A percentile compares a stretch with the other conserved stretches of the same genome.
These are phyloP conservation scores for Neofusicoccum kwambonambiense DNA, from an alignment of 2,329 filamentous ascomycete genomes.

Conservation along the genomic window DNA sequence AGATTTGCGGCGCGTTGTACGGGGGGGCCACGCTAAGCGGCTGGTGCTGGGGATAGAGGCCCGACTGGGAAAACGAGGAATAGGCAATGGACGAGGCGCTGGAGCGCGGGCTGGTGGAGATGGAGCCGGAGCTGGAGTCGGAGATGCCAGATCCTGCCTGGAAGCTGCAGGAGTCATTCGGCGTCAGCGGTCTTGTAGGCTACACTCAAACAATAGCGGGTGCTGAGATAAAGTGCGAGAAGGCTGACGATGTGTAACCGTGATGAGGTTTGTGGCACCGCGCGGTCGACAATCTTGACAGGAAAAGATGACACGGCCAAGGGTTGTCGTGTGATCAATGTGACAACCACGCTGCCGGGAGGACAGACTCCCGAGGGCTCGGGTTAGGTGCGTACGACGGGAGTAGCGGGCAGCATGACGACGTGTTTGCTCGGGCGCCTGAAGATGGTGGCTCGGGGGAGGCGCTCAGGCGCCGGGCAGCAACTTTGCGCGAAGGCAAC, in stretches of 20 bases:
- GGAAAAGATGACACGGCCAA: constrained; percentile 34
- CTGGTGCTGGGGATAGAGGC: constrained; percentile 34
- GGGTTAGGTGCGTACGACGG: constrained; percentile 37
- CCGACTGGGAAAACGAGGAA: constrained; percentile 35
- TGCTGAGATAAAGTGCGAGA: constrained; percentile 18
- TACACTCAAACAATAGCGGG: constrained; percentile 16
- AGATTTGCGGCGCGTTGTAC: constrained; percentile 38
- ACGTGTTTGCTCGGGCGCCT: constrained; percentile 40
- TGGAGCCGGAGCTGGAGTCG: constrained; percentile 57
- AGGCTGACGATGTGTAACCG: constrained; percentile 36
- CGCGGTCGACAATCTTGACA: constrained; percentile 38
- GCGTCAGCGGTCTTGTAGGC: constrained; percentile 16
- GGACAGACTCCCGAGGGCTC: constrained; percentile 36
- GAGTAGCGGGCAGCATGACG: constrained; percentile 34
- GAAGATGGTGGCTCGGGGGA: constrained; percentile 19
- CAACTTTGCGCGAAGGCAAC: constrained; percentile 12
- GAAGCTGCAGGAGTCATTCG: constrained; percentile 13
- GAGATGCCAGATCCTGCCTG: constrained; percentile 42
- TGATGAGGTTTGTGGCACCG: constrained; percentile 35
- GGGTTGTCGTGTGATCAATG: constrained; percentile 47
- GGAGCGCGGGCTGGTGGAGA: constrained; percentile 53
- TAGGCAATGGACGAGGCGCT: constrained; percentile 50
- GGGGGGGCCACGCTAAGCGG: constrained; percentile 29
- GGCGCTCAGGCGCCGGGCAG: constrained; percentile 13
- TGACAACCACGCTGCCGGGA: constrained; percentile 41